Evolutionary conservation across 2,329 filamentous ascomycete genomes (phyloP), one percentile per base, ranked within the genome.

Genomic region (Myriosclerotinia curreyana): DNA sequence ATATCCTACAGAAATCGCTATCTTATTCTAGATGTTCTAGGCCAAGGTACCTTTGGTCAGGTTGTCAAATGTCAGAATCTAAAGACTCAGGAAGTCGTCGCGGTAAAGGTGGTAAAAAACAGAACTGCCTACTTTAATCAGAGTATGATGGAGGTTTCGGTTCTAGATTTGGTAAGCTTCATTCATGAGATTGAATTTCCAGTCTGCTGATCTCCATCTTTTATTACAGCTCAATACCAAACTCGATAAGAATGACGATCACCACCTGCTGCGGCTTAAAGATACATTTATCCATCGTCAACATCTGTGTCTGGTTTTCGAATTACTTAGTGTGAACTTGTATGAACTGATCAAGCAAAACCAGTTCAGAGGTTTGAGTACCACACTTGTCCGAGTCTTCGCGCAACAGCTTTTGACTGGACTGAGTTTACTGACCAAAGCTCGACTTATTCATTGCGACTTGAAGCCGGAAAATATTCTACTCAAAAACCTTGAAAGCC

Each of bases 131-230:
- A 99, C 77, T 99, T 99, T 81, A 99, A 99, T 75, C 95, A 99
- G 77, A 98, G 95, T 77, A 99, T 99, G 95, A 99, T 99, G 95
- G 95, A 99, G 76, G 95, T 99, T 40, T 99, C 95, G 1, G 95
- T 99, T 31, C 82, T 99, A 65, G 95, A 99, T 77, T 76, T 99
- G 82, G 92, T 96, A 82, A 65, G 85, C 71, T 61, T 17, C 53
- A 8, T 64, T 48, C 54, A 52, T 75, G 76, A 69, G 77, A n/a
- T 15, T 11, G 14, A 14, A 20, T 50, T 6, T 5, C n/a, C 15
- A 20, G 44, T 40, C 53, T n/a, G 31, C 70, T 72, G 49, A 72
- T 49, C 20, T 6, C 5, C 15, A 17, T 58, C 31, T 46, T 38
- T 44, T 50, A 69, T 56, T 50, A 22, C 71, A 95, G 91, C 85